phyloP scores from a whole-genome alignment of 495 filamentous ascomycete genomes.

The Echria macrotheca region DNA sequence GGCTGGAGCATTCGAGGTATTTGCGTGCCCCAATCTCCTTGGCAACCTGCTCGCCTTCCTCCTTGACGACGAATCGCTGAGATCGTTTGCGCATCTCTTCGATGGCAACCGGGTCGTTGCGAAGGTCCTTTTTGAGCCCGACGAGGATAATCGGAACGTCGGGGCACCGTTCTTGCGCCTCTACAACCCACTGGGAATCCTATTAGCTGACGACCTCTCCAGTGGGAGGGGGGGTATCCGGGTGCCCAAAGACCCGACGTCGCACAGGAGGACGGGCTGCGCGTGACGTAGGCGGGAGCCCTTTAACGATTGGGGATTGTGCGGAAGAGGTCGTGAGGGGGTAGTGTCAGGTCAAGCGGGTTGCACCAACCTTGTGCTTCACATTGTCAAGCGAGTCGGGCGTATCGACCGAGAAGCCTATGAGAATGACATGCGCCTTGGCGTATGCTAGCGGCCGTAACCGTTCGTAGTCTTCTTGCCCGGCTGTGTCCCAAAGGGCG shows the following conservation, averaged over 20 bases:
- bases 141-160: constrained; percentile 94
- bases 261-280: constrained; percentile 7
- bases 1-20: constrained; percentile 93
- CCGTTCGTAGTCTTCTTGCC: constrained; percentile 96
- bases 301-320: too few species aligned
- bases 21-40: constrained; percentile 85
- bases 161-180: constrained; percentile 91
- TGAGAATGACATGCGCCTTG: constrained; percentile 94
- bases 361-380: constrained; percentile 75
- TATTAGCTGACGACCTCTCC: too few species aligned
- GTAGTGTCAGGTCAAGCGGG: background rate
- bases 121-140: constrained; percentile 95
- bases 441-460: constrained; percentile 94
- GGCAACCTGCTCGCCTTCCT: constrained; percentile 74
- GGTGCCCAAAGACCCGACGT: constrained; percentile 5
- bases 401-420: constrained; percentile 92
- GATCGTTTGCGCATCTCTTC: constrained; percentile 98
- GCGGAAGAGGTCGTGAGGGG: too few species aligned
- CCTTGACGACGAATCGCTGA: constrained; percentile 72
- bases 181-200: constrained; percentile 95
- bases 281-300: constrained; percentile 8
- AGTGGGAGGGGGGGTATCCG: too few species aligned
- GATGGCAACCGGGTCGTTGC: constrained; percentile 85
- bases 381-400: constrained; percentile 98
- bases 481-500: constrained; percentile 98